Base-by-base conservation (phyloP, 1,139 yeast genomes). In the Pneumocystis sp. region DNA sequence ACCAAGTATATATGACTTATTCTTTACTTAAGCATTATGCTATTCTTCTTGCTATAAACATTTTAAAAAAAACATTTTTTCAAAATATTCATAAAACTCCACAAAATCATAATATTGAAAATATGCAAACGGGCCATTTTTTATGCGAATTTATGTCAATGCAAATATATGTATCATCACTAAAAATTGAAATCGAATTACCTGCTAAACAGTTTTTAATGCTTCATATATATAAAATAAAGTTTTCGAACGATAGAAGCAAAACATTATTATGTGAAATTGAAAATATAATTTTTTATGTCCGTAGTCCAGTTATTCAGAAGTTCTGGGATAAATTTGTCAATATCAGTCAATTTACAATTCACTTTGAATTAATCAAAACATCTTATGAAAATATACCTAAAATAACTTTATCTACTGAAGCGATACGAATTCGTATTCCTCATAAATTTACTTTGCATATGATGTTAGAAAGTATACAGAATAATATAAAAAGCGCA, bases 371-470 rank as follows among this genome's bases (percentile, higher is more conserved):
- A 35, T 44, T 69, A 44, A 66, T 67, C 34, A 68, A 66, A 34
- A 60, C 62, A n/a, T 63, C 66, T 3, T 37, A 62, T n/a, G 25
- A 50, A 19, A 21, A 19, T 37, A 21, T 5, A 19, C 17, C 63
- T 19, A 35, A 37, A 57, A 62, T 15, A 59, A 40, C 8, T 12
- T 44, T 21, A 61, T 63, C 12, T 42, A 60, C 45, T 65, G 75
- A 74, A 8, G 76, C 75, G 1, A 65, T 79, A 68, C 71, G 78
- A n/a, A 65, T 79, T 65, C 74, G 76, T 42, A 71, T 85, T 63
- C 88, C 89, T 0, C 83, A 84, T 71, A 83, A 84, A 67, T 85
- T 85, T 71, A 77, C 85, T 65, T 82, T 86, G 67, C 86, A 85
- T 73, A 81, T 83, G 12, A 82, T 87, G 56, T 77, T 86, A 65